Evolutionary conservation across 2,329 filamentous ascomycete genomes (phyloP).

Genomic region (Curvularia sp.): DNA sequence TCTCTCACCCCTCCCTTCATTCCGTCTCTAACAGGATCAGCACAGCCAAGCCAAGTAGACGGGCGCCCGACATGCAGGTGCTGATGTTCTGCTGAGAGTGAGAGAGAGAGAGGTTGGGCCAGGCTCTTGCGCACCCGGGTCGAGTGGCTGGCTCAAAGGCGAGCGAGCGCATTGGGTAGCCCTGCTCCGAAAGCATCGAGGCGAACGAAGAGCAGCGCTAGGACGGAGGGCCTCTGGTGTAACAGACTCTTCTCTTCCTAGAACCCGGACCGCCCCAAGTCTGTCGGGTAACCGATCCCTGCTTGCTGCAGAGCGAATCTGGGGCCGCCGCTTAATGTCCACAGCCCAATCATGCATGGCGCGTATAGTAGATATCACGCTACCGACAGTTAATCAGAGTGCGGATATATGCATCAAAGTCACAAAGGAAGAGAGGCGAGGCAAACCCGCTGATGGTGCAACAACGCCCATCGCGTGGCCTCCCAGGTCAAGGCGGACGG

Average conservation of each 20-base stretch:
- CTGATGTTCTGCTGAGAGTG: not conserved
- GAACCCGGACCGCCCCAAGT: slow-evolving; percentile 24
- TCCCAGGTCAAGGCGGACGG: slow-evolving; percentile 5
- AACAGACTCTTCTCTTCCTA: slow-evolving; percentile 24
- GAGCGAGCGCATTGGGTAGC: not conserved
- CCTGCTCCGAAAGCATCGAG: not conserved
- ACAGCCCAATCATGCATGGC: slow-evolving; percentile 22
- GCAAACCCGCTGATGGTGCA: not conserved
- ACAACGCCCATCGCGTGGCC: not conserved
- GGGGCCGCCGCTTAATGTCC: slow-evolving; percentile 32
- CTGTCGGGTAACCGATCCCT: slow-evolving; percentile 33
- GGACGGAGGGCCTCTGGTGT: slow-evolving; percentile 28
- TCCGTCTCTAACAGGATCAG: slow-evolving; percentile 21
- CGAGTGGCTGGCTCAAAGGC: not conserved
- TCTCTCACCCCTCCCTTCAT: slow-evolving; percentile 12
- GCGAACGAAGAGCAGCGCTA: slow-evolving; percentile 22
- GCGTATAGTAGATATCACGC: slow-evolving; percentile 6
- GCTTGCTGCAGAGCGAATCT: slow-evolving; percentile 25
- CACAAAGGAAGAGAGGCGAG: not conserved
- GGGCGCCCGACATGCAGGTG: slow-evolving; percentile 15
- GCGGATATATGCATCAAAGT: not conserved
- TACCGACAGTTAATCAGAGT: slow-evolving; percentile 14
- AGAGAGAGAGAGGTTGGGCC: not conserved
- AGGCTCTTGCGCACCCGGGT: not conserved
- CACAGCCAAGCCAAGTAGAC: slow-evolving; percentile 8